Evolutionary conservation across 768 basidiomycete genomes (phyloP), one percentile per base, ranked within the genome.

Genomic region (Boletus barrowsii): DNA sequence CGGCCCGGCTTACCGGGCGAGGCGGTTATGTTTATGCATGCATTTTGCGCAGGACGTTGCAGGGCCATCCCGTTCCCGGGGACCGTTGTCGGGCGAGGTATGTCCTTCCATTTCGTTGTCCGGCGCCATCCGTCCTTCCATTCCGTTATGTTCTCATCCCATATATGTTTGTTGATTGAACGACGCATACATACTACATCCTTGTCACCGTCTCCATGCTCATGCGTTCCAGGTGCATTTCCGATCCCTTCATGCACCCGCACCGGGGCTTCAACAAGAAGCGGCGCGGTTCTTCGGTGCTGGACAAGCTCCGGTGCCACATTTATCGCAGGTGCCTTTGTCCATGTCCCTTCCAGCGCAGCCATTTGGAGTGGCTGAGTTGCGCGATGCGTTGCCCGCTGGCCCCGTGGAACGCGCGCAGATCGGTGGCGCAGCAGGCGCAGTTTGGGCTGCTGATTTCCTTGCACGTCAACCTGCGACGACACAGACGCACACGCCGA

Each of bases 391-490:
- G 20, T 57, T 68, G 18, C 67, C 67, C 4, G 8, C 32, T n/a
- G 26, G 40, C 32, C 18, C 62, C 37, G 29, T 51, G n/a, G 63
- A 63, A 55, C 39, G 42, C 54, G 49, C 47, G 41, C 66, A 57
- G 50, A 57, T 56, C 39, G 71, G 62, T 43, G 57, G 49, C 4
- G 33, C 24, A 4, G 30, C 49, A 5, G 46, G 35, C 7, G 53
- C 76, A 15, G 69, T 76, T n/a, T 89, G 87, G 87, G 83, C 86
- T 1, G 61, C 78, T 20, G 86, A 87, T 64, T 88, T 88, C 56
- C 46, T 82, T 54, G 46, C 41, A n/a, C 54, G 48, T 24, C 70
- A 72, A 42, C 76, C 75, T 4, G 37, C 26, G 35, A 49, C 33
- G 36, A 13, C 46, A 30, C 54, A 32, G 9, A 17, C 47, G 8